A percentile compares a stretch with the other conserved stretches of the same genome.
These are phyloP conservation scores for Simmondsia chinensis DNA, from an alignment of 148 eudicot species.

Conservation along the genomic window DNA sequence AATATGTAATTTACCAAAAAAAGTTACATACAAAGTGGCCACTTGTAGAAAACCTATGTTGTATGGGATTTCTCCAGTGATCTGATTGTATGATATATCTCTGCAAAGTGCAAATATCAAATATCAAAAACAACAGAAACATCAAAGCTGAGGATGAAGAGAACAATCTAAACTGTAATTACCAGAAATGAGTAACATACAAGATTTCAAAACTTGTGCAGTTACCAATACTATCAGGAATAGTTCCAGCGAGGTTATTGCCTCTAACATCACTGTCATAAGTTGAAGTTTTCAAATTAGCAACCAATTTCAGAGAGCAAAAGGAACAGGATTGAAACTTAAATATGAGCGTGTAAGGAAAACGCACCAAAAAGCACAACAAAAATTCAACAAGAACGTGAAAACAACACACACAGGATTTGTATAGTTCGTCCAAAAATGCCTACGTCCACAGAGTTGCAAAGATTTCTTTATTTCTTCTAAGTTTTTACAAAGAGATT, in stretches of 20 bases:
- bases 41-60: conserved; percentile 73
- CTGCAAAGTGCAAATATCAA: conserved; percentile 15
- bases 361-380: not conserved
- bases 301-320: no score
- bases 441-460: no score
- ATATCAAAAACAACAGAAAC: not conserved
- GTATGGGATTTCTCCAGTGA: conserved; percentile 63
- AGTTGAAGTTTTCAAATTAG: not conserved
- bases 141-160: no score
- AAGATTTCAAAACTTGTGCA: conserved; percentile 71
- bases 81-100: conserved; percentile 64
- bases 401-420: no score
- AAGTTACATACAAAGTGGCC: conserved; percentile 69
- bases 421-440: no score
- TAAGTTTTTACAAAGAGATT: no score
- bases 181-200: conserved; percentile 18
- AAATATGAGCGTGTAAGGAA: no score
- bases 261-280: conserved; percentile 48
- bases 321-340: no score
- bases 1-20: no score
- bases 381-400: not conserved
- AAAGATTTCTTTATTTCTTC: no score
- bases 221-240: conserved; percentile 63
- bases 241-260: conserved; percentile 54
- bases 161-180: no score